A percentile compares a stretch with the other conserved stretches of the same genome.
Conservation (phyloP, 2,329 filamentous ascomycete species). For the Knufia fluminis region DNA sequence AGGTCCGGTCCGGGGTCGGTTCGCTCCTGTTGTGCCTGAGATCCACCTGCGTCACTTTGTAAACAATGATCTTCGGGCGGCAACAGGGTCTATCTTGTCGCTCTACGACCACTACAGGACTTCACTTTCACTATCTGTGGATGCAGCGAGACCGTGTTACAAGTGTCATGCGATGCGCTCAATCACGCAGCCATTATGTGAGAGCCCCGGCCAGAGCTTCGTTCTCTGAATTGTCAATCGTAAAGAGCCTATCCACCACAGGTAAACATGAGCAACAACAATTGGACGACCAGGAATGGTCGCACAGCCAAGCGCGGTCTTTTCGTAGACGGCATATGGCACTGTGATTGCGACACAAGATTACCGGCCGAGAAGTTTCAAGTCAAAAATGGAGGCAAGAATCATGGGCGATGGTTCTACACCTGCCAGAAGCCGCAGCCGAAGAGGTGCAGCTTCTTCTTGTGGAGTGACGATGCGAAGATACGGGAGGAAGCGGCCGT, state of each 20-base stretch:
- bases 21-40: not conserved
- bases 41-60: not conserved
- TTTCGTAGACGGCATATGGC: conserved; percentile 39
- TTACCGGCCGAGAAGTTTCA: conserved; percentile 47
- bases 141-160: not conserved
- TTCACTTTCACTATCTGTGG: not conserved
- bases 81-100: not conserved
- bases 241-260: not conserved
- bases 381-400: conserved; percentile 48
- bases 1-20: not conserved
- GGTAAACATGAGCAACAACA: conserved; percentile 12
- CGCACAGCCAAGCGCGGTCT: conserved; percentile 28
- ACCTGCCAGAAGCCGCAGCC: conserved; percentile 45
- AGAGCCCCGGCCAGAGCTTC: not conserved
- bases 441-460: conserved; percentile 49
- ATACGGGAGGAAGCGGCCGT: conserved; percentile 43
- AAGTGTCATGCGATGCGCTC: not conserved
- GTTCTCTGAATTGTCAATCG: not conserved
- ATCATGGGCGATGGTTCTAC: conserved; percentile 51
- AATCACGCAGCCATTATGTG: not conserved
- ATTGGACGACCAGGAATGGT: conserved; percentile 17
- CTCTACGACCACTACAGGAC: too few species aligned
- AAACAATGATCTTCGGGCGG: not conserved
- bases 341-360: conserved; percentile 48
- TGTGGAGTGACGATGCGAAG: conserved; percentile 52